Base-by-base conservation (phyloP, 441 rosid genomes). In the Gossypium trilobum region DNA sequence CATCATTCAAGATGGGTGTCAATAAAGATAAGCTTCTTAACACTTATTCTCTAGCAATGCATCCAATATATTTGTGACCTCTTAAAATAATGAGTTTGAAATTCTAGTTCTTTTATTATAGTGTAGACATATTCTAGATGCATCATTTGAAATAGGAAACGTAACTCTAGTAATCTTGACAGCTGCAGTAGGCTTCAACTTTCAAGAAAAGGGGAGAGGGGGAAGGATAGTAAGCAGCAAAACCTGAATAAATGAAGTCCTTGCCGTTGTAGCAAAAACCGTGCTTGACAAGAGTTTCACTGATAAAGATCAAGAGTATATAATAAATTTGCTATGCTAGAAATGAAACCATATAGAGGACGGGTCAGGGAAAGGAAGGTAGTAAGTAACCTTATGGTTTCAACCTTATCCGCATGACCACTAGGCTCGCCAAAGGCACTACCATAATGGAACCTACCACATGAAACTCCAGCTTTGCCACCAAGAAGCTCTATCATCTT, bases 401-500 rank as follows among this genome's bases (percentile, higher is more conserved):
- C 98, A 73, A 95, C 98, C 70, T 44, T 86, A 85, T 95, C 93
- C 22, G 97, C 98, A 82, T 91, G 97, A 78, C 99, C 98, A 78
- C 98, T 84, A 74, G 88, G 87, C 83, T 95, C 97, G 44, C 99
- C 98, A 83, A 92, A 92, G 46, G 99, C 99, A 78, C 98, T 95
- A 63, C 99, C 99, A 79, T 92, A 92, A 80, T 91, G 97, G 81
- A 85, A 91, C 81, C 85, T 85, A 71, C 97, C 98, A 22, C 88
- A 85, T 1, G 93, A 89, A 73, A 91, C 96, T 69, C 97, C 98
- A 68, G 98, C 97, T 81, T 92, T 95, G 77, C 99, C 80, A 55
- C 96, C 99, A 73, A 92, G 89, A 77, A 95, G 98, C 84, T 95
- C 99, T 78, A 92, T 87, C 99, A 92, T 95, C 87, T 95, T 95